phyloP scores from a whole-genome alignment of 2,329 filamentous ascomycete genomes.

The Penicillium concentricum region DNA sequence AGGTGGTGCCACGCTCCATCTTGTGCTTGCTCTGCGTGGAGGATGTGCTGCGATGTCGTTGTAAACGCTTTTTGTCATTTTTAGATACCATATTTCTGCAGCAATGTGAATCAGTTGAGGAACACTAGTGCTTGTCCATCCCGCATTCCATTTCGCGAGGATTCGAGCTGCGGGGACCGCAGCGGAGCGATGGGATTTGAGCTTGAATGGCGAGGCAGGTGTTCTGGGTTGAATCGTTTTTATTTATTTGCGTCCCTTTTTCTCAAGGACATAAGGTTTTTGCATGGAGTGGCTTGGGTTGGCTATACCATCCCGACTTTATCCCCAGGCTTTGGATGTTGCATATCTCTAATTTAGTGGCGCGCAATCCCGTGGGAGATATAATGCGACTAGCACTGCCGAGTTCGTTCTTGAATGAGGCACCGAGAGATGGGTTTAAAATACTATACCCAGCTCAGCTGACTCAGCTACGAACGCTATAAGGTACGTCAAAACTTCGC shows the following conservation, averaged over 20 bases:
- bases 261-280: background rate
- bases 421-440: background rate
- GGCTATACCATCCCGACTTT: background rate
- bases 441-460: background rate
- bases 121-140: background rate
- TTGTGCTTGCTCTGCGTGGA: conserved; percentile 90
- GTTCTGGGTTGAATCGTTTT: background rate
- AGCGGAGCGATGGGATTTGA: background rate
- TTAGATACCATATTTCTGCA: conserved; percentile 18
- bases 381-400: background rate
- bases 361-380: background rate
- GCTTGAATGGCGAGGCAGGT: background rate
- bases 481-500: background rate
- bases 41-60: conserved; percentile 46
- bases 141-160: background rate
- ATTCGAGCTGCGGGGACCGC: background rate
- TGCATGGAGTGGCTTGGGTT: background rate
- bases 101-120: conserved; percentile 9
- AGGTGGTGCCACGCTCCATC: conserved; percentile 87
- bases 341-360: background rate
- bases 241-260: background rate
- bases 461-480: background rate
- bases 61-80: conserved; percentile 13
- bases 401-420: background rate
- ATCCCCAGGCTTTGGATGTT: background rate